Percentiles rank a stretch among this genome's conserved stretches.
Conservation (phyloP, 192 early-diverging fungal genomes). For the Coemansia nantahalensis region DNA sequence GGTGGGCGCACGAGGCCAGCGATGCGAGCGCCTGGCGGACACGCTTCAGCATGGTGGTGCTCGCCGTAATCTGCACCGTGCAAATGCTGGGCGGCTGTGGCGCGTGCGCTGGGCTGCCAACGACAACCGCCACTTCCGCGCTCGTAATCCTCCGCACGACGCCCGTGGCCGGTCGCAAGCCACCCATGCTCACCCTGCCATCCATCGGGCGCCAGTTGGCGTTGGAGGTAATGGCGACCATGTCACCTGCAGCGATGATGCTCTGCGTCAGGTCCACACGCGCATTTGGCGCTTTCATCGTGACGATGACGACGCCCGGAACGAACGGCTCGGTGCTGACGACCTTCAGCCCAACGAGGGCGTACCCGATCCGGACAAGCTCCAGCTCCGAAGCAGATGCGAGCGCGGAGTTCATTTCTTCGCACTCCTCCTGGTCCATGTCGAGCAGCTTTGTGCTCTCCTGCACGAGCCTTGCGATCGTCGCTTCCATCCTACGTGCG, state of each 20-base stretch:
- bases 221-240: too few relatives aligned
- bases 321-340: too few relatives aligned
- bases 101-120: too few relatives aligned
- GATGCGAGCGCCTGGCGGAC: constrained; percentile 13
- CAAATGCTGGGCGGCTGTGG: constrained; percentile 1
- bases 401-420: neutral
- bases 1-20: constrained; percentile 6
- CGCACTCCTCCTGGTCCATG: neutral
- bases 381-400: neutral
- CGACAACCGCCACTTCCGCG: too few relatives aligned
- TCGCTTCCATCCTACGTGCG: neutral
- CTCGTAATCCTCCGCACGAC: too few relatives aligned
- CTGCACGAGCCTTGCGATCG: neutral
- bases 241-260: too few relatives aligned
- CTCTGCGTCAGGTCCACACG: too few relatives aligned
- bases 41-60: constrained; percentile 17
- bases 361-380: neutral
- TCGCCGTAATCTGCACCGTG: constrained; percentile 44
- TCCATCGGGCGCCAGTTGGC: too few relatives aligned
- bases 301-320: too few relatives aligned
- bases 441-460: neutral
- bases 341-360: neutral
- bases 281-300: too few relatives aligned
- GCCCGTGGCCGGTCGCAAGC: too few relatives aligned
- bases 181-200: too few relatives aligned